Conservation (phyloP, 352 stramenopile species). For the Peronosclerospora sorghi region DNA sequence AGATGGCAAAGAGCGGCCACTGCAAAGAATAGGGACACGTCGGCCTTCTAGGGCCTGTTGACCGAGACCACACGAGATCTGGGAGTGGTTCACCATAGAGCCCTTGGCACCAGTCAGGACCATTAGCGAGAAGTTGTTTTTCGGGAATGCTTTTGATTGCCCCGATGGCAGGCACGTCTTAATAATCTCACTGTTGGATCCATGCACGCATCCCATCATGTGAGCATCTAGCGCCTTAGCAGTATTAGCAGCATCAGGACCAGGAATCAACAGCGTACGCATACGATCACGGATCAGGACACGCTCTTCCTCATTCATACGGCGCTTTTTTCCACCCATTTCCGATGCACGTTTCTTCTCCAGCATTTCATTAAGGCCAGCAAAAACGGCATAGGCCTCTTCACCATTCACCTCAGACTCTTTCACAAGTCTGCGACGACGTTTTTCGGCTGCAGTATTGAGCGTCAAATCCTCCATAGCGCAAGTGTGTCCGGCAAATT, state of each 20-base stretch:
- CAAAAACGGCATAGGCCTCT: slow-evolving; percentile 80
- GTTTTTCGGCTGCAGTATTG: slow-evolving; percentile 87
- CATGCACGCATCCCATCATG: slow-evolving; percentile 86
- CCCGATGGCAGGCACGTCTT: slow-evolving; percentile 97
- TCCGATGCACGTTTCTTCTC: slow-evolving; percentile 45
- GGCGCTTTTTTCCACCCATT: slow-evolving; percentile 50
- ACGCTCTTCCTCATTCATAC: slow-evolving; percentile 78
- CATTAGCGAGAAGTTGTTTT: slow-evolving; percentile 99
- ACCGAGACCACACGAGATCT: slow-evolving; percentile 97
- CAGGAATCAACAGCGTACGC: slow-evolving; percentile 59
- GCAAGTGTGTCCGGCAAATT: slow-evolving; percentile 98
- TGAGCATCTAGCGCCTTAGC: slow-evolving; percentile 76
- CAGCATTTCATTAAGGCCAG: slow-evolving; percentile 57
- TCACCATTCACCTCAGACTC: slow-evolving; percentile 72
- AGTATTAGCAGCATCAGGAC: slow-evolving; percentile 59
- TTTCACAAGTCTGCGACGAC: slow-evolving; percentile 83
- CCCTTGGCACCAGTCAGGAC: slow-evolving; percentile 98
- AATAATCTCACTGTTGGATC: slow-evolving; percentile 95
- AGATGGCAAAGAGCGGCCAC: slow-evolving; percentile 95
- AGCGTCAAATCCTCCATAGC: slow-evolving; percentile 98
- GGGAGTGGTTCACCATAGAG: slow-evolving; percentile 99
- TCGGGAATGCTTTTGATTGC: slow-evolving; percentile 95
- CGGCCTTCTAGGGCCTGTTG: slow-evolving; percentile 99
- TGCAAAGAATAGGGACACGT: slow-evolving; percentile 96
- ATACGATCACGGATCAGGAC: slow-evolving; percentile 63